A percentile compares a stretch with the other conserved stretches of the same genome.
Conservation (phyloP, 2,329 filamentous ascomycete genomes). For the Mycosphaerelloides madeirae region DNA sequence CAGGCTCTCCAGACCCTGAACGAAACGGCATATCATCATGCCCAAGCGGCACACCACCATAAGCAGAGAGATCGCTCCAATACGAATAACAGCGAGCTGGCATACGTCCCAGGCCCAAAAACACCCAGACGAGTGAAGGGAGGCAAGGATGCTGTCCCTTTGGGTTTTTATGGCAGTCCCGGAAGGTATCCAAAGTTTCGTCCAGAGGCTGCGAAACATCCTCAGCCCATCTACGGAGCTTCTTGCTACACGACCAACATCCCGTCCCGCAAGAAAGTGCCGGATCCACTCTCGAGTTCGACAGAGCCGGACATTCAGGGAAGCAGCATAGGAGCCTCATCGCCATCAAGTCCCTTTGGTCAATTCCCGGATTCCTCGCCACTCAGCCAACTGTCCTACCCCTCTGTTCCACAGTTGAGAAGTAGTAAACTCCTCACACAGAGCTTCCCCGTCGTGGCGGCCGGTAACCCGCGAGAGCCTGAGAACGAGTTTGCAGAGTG, state of each 20-base stretch:
- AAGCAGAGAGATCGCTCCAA: background rate
- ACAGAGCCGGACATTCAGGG: too few species aligned
- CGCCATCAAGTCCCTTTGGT: too few species aligned
- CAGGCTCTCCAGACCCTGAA: too few species aligned
- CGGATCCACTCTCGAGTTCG: too few species aligned
- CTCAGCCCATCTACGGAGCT: background rate
- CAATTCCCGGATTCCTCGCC: too few species aligned
- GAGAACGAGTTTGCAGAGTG: conserved; percentile 2
- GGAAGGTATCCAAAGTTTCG: conserved; percentile 16
- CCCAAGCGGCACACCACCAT: too few species aligned
- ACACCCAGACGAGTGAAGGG: conserved; percentile 13
- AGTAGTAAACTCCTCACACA: background rate
- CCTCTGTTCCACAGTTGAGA: too few species aligned
- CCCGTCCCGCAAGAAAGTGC: too few species aligned
- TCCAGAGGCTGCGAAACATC: background rate
- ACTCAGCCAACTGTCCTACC: too few species aligned
- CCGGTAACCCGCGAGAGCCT: conserved; percentile 3
- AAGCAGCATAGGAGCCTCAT: too few species aligned
- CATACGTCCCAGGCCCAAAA: conserved; percentile 14
- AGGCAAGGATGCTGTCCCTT: conserved; percentile 16
- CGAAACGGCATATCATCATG: too few species aligned
- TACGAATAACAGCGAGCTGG: conserved; percentile 9
- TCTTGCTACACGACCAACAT: too few species aligned
- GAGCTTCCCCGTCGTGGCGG: conserved; percentile 9
- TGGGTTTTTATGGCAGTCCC: conserved; percentile 20